Conservation (phyloP, 192 early-diverging fungal species). For the Blastocladiella britannica region DNA sequence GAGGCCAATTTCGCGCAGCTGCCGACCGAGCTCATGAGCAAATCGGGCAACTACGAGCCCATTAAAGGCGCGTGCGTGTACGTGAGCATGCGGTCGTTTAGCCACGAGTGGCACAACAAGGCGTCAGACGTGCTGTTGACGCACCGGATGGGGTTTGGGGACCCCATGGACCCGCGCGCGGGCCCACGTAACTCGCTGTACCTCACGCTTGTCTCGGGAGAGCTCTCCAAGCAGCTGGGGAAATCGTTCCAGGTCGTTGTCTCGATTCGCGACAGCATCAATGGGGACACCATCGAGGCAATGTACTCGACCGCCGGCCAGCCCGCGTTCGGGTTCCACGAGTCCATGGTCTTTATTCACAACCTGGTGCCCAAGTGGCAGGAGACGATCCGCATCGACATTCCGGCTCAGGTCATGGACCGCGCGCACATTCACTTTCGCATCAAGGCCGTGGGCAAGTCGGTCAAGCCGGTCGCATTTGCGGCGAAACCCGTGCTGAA, state of each 20-base stretch:
- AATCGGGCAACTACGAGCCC: background rate
- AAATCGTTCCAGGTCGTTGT: background rate
- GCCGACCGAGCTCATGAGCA: background rate
- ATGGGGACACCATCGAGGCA: background rate
- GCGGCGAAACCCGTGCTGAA: constrained; percentile 33
- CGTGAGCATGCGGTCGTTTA: background rate
- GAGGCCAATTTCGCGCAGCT: background rate
- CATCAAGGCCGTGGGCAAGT: background rate
- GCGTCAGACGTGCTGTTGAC: background rate
- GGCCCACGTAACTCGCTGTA: background rate
- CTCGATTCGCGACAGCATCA: background rate
- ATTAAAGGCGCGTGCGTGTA: background rate
- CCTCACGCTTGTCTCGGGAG: background rate
- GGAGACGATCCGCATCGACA: background rate
- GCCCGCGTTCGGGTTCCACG: background rate
- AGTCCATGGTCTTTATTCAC: background rate
- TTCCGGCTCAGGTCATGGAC: background rate
- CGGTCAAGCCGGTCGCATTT: constrained; percentile 26
- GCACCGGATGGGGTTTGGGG: background rate
- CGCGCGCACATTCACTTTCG: background rate
- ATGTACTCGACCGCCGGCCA: no score
- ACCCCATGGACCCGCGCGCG: background rate
- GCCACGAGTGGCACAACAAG: background rate
- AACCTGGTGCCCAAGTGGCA: background rate
- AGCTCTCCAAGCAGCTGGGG: background rate